Conservation (phyloP, 78 protist genomes). For the Bodo saltans region DNA sequence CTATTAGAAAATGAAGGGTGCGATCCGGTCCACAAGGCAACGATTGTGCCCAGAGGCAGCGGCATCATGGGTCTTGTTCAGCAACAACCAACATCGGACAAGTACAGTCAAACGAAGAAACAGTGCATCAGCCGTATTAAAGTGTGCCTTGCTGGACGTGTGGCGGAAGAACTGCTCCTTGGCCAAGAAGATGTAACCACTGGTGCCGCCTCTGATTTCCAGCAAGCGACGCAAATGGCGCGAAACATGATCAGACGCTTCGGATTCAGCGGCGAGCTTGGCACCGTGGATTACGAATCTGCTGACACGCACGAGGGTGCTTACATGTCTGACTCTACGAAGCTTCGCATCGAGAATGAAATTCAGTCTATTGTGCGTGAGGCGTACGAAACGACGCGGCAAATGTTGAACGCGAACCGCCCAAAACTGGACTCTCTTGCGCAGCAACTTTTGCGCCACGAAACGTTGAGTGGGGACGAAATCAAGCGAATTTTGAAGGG, state of each 20-base stretch:
- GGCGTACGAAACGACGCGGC: background rate
- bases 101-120: conserved; percentile 28
- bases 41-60: conserved; percentile 76
- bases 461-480: conserved; percentile 3
- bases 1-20: conserved; percentile 50
- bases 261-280: conserved; percentile 64
- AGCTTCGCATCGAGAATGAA: conserved; percentile 39
- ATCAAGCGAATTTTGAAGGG: background rate
- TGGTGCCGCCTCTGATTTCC: conserved; percentile 50
- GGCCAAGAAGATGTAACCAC: conserved; percentile 67
- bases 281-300: conserved; percentile 30
- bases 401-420: background rate
- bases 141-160: conserved; percentile 87
- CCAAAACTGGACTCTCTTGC: conserved; percentile 2
- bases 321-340: conserved; percentile 21
- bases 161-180: conserved; percentile 79
- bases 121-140: conserved; percentile 66
- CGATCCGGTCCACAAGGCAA: conserved; percentile 84
- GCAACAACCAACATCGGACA: conserved; percentile 61
- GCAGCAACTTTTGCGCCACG: conserved; percentile 8
- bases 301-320: conserved; percentile 30
- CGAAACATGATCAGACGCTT: conserved; percentile 56
- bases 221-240: conserved; percentile 54
- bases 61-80: conserved; percentile 67
- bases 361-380: background rate